Evolutionary conservation across 805 yeast species (phyloP), one percentile per base, ranked within the genome.

Genomic region (Candida ortonii): DNA sequence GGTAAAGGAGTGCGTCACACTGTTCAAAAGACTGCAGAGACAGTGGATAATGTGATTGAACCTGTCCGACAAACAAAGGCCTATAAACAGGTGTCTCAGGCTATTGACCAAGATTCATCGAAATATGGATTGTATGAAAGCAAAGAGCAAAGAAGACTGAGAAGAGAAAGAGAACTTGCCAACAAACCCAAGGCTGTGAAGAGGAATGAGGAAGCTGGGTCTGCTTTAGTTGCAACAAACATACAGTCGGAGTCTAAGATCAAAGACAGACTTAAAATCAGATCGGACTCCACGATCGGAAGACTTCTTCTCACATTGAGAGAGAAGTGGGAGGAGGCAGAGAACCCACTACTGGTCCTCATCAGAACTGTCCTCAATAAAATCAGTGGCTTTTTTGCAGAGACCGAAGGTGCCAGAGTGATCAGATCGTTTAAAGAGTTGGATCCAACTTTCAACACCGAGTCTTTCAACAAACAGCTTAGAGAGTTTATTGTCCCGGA

Each of bases 361-460:
- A 64, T 93, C 34, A 78, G 98, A 66, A 84, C 90, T 14, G 65
- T 93, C 16, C 56, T 84, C 25, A 86, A 81, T 55, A 84, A 86
- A 55, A 66, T 93, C 37, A 81, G 93, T 32, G 87, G 95, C 5
- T 79, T 89, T 54, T 89, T 89, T 55, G 93, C 93, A 25, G 99
- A 93, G 66, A 93, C 97, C 22, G 99, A 93, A 67, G 79, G 85
- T 45, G 97, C 96, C 15, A 83, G 83, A 61, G 98, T 89, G n/a
- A 70, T 84, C 44, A 79, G 83, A 48, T 78, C 81, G 55, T 86
- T 93, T 67, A 84, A 78, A 64, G 75, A 78, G 57, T 80, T 90
- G 75, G 99, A 93, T 63, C 96, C 97, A 34, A 68, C 76, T 24
- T 93, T 93, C 70, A 79, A 78, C 44, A 71, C 76, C 50, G 90